Percentiles rank a stretch among this genome's conserved stretches.
Conservation (phyloP, 2,329 filamentous ascomycete genomes). For the Ceratocystis papillata region DNA sequence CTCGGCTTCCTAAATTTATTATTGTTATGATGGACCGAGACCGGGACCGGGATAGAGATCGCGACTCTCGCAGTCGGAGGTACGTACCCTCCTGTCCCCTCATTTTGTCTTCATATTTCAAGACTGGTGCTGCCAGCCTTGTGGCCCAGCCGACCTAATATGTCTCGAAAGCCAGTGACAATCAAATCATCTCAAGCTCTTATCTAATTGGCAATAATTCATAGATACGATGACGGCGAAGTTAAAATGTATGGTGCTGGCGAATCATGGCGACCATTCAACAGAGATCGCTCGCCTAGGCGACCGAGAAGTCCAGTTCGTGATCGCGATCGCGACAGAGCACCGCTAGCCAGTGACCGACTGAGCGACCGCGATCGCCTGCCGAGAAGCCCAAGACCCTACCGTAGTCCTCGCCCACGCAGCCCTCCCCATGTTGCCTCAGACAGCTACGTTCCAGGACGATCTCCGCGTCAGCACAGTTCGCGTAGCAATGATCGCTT, state of each 20-base stretch:
- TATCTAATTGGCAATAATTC: not conserved
- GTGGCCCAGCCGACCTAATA: not conserved
- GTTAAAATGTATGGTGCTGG: slow-evolving; percentile 52
- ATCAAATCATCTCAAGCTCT: not conserved
- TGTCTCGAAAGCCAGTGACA: not conserved
- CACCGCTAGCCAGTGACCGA: not conserved
- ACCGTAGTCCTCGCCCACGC: slow-evolving; percentile 30
- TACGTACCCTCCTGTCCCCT: slow-evolving; percentile 26
- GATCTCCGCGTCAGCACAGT: slow-evolving; percentile 34
- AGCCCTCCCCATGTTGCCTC: slow-evolving; percentile 34
- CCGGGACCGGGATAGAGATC: slow-evolving; percentile 27
- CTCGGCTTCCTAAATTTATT: not conserved
- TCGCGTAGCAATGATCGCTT: slow-evolving; percentile 37
- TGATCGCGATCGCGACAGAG: slow-evolving; percentile 1
- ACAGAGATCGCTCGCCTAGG: slow-evolving; percentile 37
- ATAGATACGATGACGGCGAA: slow-evolving; percentile 51
- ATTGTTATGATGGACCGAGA: slow-evolving; percentile 7
- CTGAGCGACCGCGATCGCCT: slow-evolving; percentile 29
- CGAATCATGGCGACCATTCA: slow-evolving; percentile 51
- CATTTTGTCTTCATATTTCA: not conserved
- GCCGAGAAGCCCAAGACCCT: slow-evolving; percentile 32
- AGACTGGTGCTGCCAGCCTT: not conserved
- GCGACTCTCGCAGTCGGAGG: slow-evolving; percentile 32
- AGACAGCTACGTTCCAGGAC: slow-evolving; percentile 39
- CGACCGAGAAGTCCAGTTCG: slow-evolving; percentile 30